Evolutionary conservation across 208 protist species (phyloP).

Genomic region (Leishmania lainsoni): DNA sequence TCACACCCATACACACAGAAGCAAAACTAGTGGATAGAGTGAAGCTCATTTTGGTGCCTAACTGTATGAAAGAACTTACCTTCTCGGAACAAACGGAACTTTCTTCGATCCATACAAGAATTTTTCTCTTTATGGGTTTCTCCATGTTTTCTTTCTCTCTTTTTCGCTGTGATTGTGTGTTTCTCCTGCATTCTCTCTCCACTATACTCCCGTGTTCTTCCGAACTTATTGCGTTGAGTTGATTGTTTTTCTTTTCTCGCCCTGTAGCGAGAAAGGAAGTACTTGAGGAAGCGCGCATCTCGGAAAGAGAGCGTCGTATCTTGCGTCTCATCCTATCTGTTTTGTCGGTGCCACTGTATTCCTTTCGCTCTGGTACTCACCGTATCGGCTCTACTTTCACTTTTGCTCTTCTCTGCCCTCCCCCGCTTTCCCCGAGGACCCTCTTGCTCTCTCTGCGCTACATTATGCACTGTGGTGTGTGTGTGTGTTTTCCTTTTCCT

Average conservation of each 20-base stretch:
- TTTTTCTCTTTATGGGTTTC: too few relatives aligned
- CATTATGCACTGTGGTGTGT: not conserved
- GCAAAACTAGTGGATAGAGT: not conserved
- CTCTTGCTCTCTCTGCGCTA: not conserved
- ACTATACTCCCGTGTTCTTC: not conserved
- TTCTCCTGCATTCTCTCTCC: not conserved
- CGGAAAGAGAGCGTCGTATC: not conserved
- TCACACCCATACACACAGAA: too few relatives aligned
- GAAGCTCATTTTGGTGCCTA: not conserved
- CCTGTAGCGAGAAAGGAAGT: not conserved
- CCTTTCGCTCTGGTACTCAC: not conserved
- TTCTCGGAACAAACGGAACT: not conserved
- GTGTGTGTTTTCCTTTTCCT: not conserved
- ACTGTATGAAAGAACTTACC: not conserved
- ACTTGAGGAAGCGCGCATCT: not conserved
- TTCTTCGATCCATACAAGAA: too few relatives aligned
- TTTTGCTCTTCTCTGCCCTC: not conserved
- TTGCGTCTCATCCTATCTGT: not conserved
- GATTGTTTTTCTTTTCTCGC: not conserved
- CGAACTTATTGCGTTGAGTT: not conserved
- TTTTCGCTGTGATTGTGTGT: not conserved
- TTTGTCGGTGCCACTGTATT: not conserved
- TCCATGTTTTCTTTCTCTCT: not conserved
- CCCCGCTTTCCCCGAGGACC: not conserved
- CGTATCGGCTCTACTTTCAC: not conserved